A percentile compares a stretch with the other conserved stretches of the same genome.
These are phyloP conservation scores for Coemansia interrupta DNA, from an alignment of 192 early-diverging fungal species.

Conservation along the genomic window DNA sequence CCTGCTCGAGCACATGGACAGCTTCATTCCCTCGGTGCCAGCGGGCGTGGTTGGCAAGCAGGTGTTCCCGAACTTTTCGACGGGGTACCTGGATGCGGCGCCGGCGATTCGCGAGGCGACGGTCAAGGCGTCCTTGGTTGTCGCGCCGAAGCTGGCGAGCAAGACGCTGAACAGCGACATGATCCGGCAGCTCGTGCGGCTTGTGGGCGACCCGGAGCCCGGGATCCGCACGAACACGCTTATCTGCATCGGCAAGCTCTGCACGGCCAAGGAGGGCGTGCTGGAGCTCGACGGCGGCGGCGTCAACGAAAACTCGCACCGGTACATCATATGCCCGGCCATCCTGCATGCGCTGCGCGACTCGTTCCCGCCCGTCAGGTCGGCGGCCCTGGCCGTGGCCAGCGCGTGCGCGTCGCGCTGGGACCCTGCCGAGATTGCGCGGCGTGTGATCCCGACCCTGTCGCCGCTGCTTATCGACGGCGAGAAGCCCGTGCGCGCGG, in stretches of 20 bases:
- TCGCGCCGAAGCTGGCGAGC: slow-evolving; percentile 64
- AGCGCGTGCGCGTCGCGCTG: slow-evolving; percentile 68
- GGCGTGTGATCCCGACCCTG: slow-evolving; percentile 70
- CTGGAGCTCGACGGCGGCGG: slow-evolving; percentile 27
- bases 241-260: slow-evolving; percentile 92
- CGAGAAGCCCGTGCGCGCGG: slow-evolving; percentile 66
- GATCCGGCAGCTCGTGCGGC: slow-evolving; percentile 79
- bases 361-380: slow-evolving; percentile 81
- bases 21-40: slow-evolving; percentile 67
- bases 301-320: slow-evolving; percentile 70
- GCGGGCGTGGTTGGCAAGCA: slow-evolving; percentile 70
- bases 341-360: slow-evolving; percentile 80
- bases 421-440: slow-evolving; percentile 67
- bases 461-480: slow-evolving; percentile 39
- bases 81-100: slow-evolving; percentile 84
- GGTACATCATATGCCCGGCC: slow-evolving; percentile 77
- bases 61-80: slow-evolving; percentile 83
- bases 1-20: slow-evolving; percentile 75
- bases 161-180: slow-evolving; percentile 67
- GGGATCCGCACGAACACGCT: slow-evolving; percentile 96
- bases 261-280: slow-evolving; percentile 54
- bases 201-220: slow-evolving; percentile 87
- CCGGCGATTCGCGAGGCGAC: slow-evolving; percentile 89
- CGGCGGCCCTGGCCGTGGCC: slow-evolving; percentile 73
- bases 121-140: slow-evolving; percentile 74